phyloP scores from a whole-genome alignment of 1,284 basidiomycete genomes.

The Puccinia horiana region DNA sequence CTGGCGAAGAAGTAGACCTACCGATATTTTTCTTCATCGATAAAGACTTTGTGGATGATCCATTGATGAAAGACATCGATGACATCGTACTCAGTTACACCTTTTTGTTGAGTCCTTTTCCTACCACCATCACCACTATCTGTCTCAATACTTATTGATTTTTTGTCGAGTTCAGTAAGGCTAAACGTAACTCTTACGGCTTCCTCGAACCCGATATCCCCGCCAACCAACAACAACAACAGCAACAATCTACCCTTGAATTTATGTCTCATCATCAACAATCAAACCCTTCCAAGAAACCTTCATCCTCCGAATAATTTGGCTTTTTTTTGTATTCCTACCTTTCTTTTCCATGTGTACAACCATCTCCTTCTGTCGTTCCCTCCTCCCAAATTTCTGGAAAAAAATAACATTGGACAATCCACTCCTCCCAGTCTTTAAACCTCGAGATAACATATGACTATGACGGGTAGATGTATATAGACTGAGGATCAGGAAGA shows the following conservation, averaged over 20 bases:
- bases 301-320: too few species aligned
- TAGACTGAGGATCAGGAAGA: too few species aligned
- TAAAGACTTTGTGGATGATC: slow-evolving; percentile 78
- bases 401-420: too few species aligned
- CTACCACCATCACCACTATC: background rate
- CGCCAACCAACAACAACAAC: background rate
- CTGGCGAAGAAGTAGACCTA: slow-evolving; percentile 96
- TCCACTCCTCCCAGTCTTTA: too few species aligned
- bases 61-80: slow-evolving; percentile 73
- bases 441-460: too few species aligned
- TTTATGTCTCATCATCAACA: background rate
- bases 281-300: too few species aligned
- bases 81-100: slow-evolving; percentile 95
- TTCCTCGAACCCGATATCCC: slow-evolving; percentile 38
- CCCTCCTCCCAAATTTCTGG: too few species aligned
- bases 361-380: too few species aligned
- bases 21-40: slow-evolving; percentile 99
- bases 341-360: too few species aligned
- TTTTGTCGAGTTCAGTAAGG: slow-evolving; percentile 28
- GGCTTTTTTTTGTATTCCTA: too few species aligned
- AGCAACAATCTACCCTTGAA: too few species aligned
- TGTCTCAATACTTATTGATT: background rate
- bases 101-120: slow-evolving; percentile 68
- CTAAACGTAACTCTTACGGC: slow-evolving; percentile 41
- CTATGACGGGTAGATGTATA: too few species aligned